Evolutionary conservation across 2,329 filamentous ascomycete species (phyloP).

Genomic region (Coniochaeta hoffmannii): DNA sequence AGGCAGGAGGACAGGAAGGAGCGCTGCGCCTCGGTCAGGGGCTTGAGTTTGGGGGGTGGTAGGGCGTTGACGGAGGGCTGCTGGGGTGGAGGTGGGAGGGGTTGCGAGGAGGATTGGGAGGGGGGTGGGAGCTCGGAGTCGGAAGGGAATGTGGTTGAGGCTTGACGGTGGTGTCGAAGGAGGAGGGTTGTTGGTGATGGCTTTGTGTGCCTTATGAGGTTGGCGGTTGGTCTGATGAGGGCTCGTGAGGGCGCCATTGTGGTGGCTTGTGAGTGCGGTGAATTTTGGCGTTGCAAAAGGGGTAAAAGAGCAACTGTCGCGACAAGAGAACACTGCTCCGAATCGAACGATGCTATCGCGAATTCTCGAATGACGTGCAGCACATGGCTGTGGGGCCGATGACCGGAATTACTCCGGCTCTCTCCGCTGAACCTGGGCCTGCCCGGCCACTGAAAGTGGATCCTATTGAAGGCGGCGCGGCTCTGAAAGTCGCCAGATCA

Average conservation of each 20-base stretch:
- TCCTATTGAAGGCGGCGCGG: neutral
- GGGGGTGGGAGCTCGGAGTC: neutral
- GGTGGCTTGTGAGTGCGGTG: neutral
- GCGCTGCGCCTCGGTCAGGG: slow-evolving; percentile 62
- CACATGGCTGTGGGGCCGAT: neutral
- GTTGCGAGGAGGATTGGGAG: neutral
- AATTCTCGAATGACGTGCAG: neutral
- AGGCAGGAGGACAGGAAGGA: slow-evolving; percentile 50
- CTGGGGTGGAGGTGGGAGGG: neutral
- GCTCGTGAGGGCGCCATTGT: slow-evolving; percentile 5
- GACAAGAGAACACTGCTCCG: too few relatives aligned
- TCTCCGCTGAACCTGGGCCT: neutral
- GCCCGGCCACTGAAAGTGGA: neutral
- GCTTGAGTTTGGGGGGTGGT: slow-evolving; percentile 36
- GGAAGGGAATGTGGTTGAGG: slow-evolving; percentile 1
- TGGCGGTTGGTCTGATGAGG: neutral
- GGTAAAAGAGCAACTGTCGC: neutral
- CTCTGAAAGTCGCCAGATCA: neutral
- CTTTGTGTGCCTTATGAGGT: neutral
- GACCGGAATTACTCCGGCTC: neutral
- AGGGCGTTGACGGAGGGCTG: slow-evolving; percentile 10
- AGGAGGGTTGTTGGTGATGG: neutral
- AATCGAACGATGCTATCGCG: neutral
- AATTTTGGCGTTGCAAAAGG: neutral
- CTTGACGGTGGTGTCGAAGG: slow-evolving; percentile 6